Conservation (phyloP, 805 yeast genomes). For the Candida vaughaniae region DNA sequence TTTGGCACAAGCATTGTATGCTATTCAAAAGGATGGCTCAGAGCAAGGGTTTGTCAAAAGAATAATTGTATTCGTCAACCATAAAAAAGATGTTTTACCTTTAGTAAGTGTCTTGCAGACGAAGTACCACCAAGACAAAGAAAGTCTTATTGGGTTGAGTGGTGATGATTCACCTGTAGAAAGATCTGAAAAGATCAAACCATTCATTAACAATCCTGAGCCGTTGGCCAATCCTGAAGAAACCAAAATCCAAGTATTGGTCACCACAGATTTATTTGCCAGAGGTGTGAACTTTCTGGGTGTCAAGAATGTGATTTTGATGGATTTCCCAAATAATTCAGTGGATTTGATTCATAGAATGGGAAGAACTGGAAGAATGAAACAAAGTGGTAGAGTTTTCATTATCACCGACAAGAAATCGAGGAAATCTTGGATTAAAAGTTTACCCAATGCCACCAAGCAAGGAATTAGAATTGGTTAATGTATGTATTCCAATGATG, state of each 20-base stretch:
- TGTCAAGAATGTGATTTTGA: constrained; percentile 75
- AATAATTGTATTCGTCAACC: constrained; percentile 81
- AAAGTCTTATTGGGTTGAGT: constrained; percentile 61
- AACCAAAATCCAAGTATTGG: constrained; percentile 53
- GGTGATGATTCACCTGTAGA: constrained; percentile 64
- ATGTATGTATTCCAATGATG: constrained; percentile 14
- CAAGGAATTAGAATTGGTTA: constrained; percentile 15
- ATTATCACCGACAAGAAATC: constrained; percentile 68
- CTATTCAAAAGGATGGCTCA: constrained; percentile 79
- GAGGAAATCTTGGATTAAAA: constrained; percentile 78
- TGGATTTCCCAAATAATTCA: constrained; percentile 82
- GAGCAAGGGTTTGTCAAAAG: constrained; percentile 77
- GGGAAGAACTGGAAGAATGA: constrained; percentile 94
- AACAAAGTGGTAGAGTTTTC: constrained; percentile 83
- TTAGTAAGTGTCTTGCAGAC: constrained; percentile 54
- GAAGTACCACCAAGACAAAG: constrained; percentile 32
- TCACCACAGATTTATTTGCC: constrained; percentile 86
- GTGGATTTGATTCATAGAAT: constrained; percentile 87
- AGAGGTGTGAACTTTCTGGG: constrained; percentile 87
- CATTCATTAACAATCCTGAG: constrained; percentile 64
- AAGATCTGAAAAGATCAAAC: constrained; percentile 54
- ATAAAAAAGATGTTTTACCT: constrained; percentile 58
- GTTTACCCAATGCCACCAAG: constrained; percentile 63
- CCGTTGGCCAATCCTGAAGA: constrained; percentile 27
- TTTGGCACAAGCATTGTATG: constrained; percentile 82